Conservation (phyloP, 108 stramenopile genomes). For the Nitzschia sp. region DNA sequence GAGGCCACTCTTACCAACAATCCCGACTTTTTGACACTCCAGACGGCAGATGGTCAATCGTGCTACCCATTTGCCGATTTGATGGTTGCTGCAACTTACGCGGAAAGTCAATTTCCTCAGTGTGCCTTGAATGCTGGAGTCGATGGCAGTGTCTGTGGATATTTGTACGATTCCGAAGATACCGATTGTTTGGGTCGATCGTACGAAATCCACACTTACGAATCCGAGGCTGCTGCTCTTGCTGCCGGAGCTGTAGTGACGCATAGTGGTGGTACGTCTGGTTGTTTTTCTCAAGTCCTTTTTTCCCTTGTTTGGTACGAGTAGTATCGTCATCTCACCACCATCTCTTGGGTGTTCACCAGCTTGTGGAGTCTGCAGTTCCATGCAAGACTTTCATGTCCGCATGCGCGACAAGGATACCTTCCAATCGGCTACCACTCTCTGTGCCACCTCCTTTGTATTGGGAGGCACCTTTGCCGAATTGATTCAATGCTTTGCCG, state of each 20-base stretch:
- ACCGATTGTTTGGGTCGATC: conserved; percentile 19
- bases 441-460: conserved; percentile 22
- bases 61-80: conserved; percentile 34
- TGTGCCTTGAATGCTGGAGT: conserved; percentile 7
- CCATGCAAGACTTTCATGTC: conserved; percentile 25
- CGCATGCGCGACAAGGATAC: conserved; percentile 17
- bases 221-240: conserved; percentile 12
- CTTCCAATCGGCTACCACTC: conserved; percentile 10
- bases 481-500: conserved; percentile 19
- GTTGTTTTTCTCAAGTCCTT: background rate
- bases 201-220: conserved; percentile 28
- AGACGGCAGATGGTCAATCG: conserved; percentile 7
- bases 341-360: background rate
- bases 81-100: conserved; percentile 3
- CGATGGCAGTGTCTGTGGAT: conserved; percentile 26
- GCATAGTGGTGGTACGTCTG: conserved; percentile 29
- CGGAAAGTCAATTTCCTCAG: conserved; percentile 10
- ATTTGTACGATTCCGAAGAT: conserved; percentile 15
- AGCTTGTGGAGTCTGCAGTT: conserved; percentile 40
- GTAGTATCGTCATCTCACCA: background rate
- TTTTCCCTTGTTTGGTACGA: background rate
- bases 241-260: conserved; percentile 23
- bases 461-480: conserved; percentile 4
- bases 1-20: conserved; percentile 14
- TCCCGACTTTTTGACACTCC: conserved; percentile 25